Conservation (phyloP, 2,329 filamentous ascomycete species). For the Alternaria brassicae region DNA sequence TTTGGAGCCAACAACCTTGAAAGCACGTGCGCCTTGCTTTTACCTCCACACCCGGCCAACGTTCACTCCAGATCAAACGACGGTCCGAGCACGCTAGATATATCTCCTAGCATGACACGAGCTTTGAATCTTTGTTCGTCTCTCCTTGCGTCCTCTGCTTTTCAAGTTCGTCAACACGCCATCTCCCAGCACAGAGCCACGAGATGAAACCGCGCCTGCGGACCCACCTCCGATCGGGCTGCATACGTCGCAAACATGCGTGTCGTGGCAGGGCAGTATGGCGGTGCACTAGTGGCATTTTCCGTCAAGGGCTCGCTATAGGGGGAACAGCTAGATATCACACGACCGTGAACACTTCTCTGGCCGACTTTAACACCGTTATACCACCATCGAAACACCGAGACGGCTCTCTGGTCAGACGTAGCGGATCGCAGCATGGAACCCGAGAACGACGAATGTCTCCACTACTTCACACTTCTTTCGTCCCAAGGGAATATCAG, state of each 20-base stretch:
- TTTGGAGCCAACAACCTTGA: not conserved
- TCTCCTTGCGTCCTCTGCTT: not conserved
- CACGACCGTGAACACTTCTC: not conserved
- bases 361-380: not conserved
- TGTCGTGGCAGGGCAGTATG: slow-evolving; percentile 1
- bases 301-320: not conserved
- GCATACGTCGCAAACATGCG: not conserved
- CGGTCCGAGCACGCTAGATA: slow-evolving; percentile 5
- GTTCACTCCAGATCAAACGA: slow-evolving; percentile 2
- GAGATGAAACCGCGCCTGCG: not conserved
- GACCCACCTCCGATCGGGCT: not conserved
- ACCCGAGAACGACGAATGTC: not conserved
- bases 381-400: slow-evolving; percentile 1
- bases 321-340: not conserved
- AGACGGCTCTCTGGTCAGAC: not conserved
- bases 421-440: not conserved
- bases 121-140: not conserved
- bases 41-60: slow-evolving; percentile 6
- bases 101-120: slow-evolving; percentile 1
- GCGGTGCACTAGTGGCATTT: slow-evolving; percentile 2
- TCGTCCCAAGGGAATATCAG: not conserved
- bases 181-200: not conserved
- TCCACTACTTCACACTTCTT: not conserved
- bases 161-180: not conserved
- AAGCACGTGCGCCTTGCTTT: slow-evolving; percentile 5